These are phyloP conservation scores for Cladosporium phlei DNA, from an alignment of 2,329 filamentous ascomycete genomes.

Conservation along the genomic window DNA sequence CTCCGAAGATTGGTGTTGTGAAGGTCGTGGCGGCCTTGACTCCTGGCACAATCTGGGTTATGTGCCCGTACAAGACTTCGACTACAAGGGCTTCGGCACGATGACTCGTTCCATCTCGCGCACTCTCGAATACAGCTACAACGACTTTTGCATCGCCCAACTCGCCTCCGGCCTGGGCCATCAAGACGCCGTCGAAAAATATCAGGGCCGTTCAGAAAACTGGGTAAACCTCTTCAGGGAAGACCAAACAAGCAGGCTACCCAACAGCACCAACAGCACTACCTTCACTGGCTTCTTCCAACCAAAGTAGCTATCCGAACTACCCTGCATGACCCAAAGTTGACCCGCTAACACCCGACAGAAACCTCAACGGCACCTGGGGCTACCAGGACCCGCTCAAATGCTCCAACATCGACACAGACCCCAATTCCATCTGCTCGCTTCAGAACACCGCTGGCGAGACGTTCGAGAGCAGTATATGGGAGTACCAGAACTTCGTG, in stretches of 20 bases:
- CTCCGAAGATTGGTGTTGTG: slow-evolving; percentile 64
- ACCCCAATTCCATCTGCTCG: slow-evolving; percentile 59
- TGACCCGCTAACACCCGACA: no score
- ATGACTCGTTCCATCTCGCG: slow-evolving; percentile 64
- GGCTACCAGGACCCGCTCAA: slow-evolving; percentile 59
- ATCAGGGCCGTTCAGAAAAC: slow-evolving; percentile 55
- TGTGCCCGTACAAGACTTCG: slow-evolving; percentile 65
- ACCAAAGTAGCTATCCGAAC: no score
- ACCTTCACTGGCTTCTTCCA: slow-evolving; percentile 68
- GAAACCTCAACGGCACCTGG: slow-evolving; percentile 64
- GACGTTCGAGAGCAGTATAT: slow-evolving; percentile 65
- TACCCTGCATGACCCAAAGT: no score
- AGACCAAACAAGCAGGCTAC: slow-evolving; percentile 43
- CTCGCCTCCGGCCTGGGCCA: slow-evolving; percentile 56
- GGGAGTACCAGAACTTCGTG: slow-evolving; percentile 65
- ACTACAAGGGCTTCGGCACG: slow-evolving; percentile 58
- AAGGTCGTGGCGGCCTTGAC: slow-evolving; percentile 65
- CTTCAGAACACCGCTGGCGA: slow-evolving; percentile 98
- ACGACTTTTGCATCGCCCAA: slow-evolving; percentile 65
- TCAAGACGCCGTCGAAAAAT: slow-evolving; percentile 52
- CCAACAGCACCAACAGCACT: slow-evolving; percentile 47
- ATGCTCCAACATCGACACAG: slow-evolving; percentile 49
- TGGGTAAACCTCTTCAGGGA: slow-evolving; percentile 59
- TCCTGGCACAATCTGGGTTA: slow-evolving; percentile 70
- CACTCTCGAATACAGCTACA: slow-evolving; percentile 73